Evolutionary conservation across 768 basidiomycete genomes (phyloP), one percentile per base, ranked within the genome.

Genomic region (Collybiopsis confluens): DNA sequence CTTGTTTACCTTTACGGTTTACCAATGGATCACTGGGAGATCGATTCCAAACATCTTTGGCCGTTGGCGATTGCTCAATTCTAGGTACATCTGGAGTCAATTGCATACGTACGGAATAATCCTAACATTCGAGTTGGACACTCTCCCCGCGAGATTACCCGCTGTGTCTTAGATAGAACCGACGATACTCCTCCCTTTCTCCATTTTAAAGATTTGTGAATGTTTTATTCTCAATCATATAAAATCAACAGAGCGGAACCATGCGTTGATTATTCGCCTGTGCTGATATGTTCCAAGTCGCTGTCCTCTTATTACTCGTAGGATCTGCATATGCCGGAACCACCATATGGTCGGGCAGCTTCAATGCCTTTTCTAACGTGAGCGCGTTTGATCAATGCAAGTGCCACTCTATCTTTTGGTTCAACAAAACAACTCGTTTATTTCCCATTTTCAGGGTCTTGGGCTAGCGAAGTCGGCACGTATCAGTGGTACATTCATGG

Each of bases 401-500:
- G 38, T 20, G 16, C 16, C n/a, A 42, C 20, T 4, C 8, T 36
- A 16, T 3, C 41, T 56, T 49, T 52, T 54, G 52, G 48, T 42
- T 58, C 18, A 26, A 37, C 49, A 33, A 16, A 36, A n/a, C 24
- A 5, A 36, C 50, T 23, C 53, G 28, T 43, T 36, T 37, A 27
- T 44, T 40, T 35, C 18, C 42, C n/a, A n/a, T n/a, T n/a, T 57
- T 3, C 41, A 81, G 81, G 80, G 81, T 78, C 78, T 26, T 82
- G 78, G 78, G 66, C 77, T 6, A 76, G 72, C 64, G 66, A 79
- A 68, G 76, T 81, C 36, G 80, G 79, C 24, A 62, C 70, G 35
- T 82, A 79, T 62, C 81, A 83, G 72, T 84, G 82, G 76, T 78
- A 78, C 59, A 85, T 85, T 61, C 81, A 85, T 54, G 82, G 83